Evolutionary conservation across 2,329 filamentous ascomycete genomes (phyloP).

Genomic region (Pseudogymnoascus sp.): DNA sequence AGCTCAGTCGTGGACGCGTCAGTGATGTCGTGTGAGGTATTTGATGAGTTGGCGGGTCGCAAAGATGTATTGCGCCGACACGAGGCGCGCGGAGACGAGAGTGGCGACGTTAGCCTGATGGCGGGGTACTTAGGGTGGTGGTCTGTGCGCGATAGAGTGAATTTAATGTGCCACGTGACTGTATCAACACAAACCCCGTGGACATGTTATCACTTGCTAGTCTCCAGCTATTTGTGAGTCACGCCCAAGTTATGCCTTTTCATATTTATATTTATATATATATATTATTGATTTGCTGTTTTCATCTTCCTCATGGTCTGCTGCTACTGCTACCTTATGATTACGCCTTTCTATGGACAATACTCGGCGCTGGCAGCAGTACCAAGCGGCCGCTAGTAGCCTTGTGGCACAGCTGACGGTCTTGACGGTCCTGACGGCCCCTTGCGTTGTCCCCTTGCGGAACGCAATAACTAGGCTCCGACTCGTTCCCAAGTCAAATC

Average conservation of each 20-base stretch:
- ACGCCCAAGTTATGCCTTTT: background rate
- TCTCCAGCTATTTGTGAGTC: slow-evolving; percentile 1
- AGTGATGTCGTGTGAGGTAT: background rate
- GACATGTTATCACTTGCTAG: background rate
- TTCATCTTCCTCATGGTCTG: background rate
- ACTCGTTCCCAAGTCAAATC: background rate
- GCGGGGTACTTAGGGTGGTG: slow-evolving; percentile 7
- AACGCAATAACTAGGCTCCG: slow-evolving; percentile 4
- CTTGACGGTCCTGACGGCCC: background rate
- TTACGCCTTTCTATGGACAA: background rate
- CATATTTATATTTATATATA: background rate
- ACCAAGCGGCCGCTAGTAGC: slow-evolving; percentile 2
- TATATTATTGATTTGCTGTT: background rate
- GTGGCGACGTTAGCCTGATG: slow-evolving; percentile 4
- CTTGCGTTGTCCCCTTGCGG: slow-evolving; percentile 1
- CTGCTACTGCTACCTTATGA: background rate
- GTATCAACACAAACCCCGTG: background rate
- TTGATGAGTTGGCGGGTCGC: slow-evolving; percentile 6
- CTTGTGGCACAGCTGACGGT: slow-evolving; percentile 2
- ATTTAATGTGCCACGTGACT: background rate
- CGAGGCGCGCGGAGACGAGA: background rate
- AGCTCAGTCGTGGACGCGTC: background rate
- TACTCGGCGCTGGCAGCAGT: background rate
- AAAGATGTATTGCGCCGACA: slow-evolving; percentile 5
- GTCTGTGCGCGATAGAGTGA: background rate